Evolutionary conservation across 169 alveolate species (phyloP).

Genomic region (Cryptosporidium baileyi): DNA sequence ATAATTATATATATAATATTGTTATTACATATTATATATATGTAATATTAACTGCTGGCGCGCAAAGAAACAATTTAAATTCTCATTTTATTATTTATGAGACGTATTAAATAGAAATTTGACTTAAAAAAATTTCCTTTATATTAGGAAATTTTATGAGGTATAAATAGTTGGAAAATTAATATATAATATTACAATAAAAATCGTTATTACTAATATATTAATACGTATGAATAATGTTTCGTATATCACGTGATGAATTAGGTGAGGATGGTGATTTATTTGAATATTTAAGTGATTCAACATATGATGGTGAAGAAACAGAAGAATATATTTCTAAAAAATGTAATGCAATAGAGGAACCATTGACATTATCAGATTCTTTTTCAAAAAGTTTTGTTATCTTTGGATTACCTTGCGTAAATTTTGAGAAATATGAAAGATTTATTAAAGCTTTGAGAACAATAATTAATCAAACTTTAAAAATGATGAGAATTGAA

Average conservation of each 20-base stretch:
- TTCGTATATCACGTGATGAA: conserved; percentile 71
- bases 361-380: conserved; percentile 75
- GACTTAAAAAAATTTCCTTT: too few species aligned
- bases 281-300: conserved; percentile 76
- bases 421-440: conserved; percentile 76
- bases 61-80: too few species aligned
- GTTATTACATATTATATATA: too few species aligned
- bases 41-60: too few species aligned
- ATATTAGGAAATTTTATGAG: too few species aligned
- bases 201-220: too few species aligned
- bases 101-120: too few species aligned
- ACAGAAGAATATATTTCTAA: conserved; percentile 75
- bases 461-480: conserved; percentile 73
- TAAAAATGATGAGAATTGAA: conserved; percentile 73
- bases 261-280: conserved; percentile 72
- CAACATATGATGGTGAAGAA: conserved; percentile 79
- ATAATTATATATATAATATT: too few species aligned
- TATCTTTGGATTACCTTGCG: conserved; percentile 78
- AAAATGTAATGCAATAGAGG: conserved; percentile 72
- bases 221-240: conserved; percentile 69
- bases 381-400: conserved; percentile 72
- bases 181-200: too few species aligned
- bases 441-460: conserved; percentile 76
- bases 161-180: too few species aligned
- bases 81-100: too few species aligned